Conservation (phyloP, 1,139 yeast genomes). For the Candida sojae region DNA sequence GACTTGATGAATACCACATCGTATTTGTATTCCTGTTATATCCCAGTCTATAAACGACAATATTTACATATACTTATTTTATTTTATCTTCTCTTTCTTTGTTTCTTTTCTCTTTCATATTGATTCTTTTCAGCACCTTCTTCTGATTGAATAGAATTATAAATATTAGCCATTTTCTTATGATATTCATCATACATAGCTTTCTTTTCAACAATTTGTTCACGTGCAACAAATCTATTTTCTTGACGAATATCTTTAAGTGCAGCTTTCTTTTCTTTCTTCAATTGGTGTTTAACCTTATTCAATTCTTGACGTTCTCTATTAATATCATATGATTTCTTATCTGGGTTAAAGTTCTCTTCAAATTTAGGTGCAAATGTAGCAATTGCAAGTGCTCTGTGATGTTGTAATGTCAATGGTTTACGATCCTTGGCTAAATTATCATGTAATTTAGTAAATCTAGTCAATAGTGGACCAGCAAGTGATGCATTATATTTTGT, state of each 20-base stretch:
- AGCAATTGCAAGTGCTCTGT: constrained; percentile 81
- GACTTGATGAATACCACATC: no score
- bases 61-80: no score
- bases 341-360: constrained; percentile 94
- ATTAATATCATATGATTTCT: constrained; percentile 86
- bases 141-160: constrained; percentile 82
- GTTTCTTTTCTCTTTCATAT: constrained; percentile 82
- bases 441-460: constrained; percentile 45
- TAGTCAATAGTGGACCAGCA: constrained; percentile 41
- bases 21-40: no score
- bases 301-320: constrained; percentile 77
- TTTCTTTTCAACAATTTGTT: constrained; percentile 79
- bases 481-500: constrained; percentile 32
- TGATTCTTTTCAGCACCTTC: constrained; percentile 95
- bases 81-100: constrained; percentile 45
- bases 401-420: constrained; percentile 86
- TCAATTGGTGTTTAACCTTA: constrained; percentile 81
- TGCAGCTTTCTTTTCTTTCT: constrained; percentile 88
- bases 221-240: constrained; percentile 82
- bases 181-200: constrained; percentile 78
- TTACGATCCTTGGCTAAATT: constrained; percentile 50
- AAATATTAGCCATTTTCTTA: constrained; percentile 82
- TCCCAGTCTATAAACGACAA: no score
- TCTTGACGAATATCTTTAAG: constrained; percentile 91
- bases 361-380: constrained; percentile 90